Conservation (phyloP, 225 moss, liverwort and hornwort genomes). For the Physcomitrium patens region DNA sequence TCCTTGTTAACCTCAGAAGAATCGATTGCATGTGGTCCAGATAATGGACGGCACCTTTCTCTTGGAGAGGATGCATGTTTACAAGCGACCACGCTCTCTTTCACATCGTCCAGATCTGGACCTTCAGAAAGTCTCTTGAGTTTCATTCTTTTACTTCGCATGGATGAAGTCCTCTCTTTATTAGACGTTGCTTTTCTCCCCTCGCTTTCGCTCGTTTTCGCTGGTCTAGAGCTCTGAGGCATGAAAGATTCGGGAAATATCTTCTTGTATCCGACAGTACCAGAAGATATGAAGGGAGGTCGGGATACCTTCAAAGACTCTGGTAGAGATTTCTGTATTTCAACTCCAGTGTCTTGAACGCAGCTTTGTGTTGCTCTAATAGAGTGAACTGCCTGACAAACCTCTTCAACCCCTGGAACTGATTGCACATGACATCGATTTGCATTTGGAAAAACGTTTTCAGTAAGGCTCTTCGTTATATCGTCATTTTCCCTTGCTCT, state of each 20-base stretch:
- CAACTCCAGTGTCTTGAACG: constrained; percentile 26
- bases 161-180: constrained; percentile 35
- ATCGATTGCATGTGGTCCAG: constrained; percentile 31
- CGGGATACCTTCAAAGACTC: constrained; percentile 37
- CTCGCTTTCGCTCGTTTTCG: constrained; percentile 24
- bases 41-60: constrained; percentile 29
- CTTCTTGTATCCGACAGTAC: constrained; percentile 53
- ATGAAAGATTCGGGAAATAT: constrained; percentile 31
- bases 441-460: constrained; percentile 27
- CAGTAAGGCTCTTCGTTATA: constrained; percentile 16
- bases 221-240: constrained; percentile 36
- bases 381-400: constrained; percentile 40
- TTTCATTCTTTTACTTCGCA: constrained; percentile 32
- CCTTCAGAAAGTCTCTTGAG: constrained; percentile 30
- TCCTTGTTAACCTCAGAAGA: constrained; percentile 29
- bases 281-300: constrained; percentile 63
- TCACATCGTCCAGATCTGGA: constrained; percentile 29
- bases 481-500: constrained; percentile 33
- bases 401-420: constrained; percentile 47
- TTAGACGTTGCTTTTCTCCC: constrained; percentile 31
- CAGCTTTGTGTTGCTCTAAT: constrained; percentile 3
- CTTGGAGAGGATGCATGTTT: constrained; percentile 30
- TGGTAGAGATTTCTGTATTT: constrained; percentile 40
- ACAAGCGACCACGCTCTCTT: constrained; percentile 35
- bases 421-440: constrained; percentile 44